Percentiles rank a stretch among this genome's conserved stretches.
These are phyloP conservation scores for Xylaria sp. DNA, from an alignment of 2,329 filamentous ascomycete species.

Conservation along the genomic window DNA sequence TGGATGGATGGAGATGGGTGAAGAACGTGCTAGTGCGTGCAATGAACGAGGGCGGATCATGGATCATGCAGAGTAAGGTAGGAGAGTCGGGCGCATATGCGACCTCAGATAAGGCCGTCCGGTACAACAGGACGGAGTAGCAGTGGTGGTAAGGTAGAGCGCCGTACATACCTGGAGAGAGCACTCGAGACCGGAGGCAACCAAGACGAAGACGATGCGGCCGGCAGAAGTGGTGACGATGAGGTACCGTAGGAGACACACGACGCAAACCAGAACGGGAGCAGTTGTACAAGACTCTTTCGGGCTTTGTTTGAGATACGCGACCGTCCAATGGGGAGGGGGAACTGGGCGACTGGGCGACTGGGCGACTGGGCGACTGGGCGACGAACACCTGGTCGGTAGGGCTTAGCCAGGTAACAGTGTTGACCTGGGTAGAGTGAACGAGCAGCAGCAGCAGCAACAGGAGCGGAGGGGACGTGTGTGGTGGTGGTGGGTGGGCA, in stretches of 20 bases:
- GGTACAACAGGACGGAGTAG: constrained; percentile 12
- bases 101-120: constrained; percentile 22
- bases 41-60: constrained; percentile 24
- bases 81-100: constrained; percentile 27
- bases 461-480: not conserved
- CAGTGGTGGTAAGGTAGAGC: constrained; percentile 5
- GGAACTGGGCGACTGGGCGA: not conserved
- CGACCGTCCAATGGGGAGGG: constrained; percentile 16
- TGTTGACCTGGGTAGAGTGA: not conserved
- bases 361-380: constrained; percentile 9
- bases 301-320: constrained; percentile 13
- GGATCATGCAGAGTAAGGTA: constrained; percentile 26
- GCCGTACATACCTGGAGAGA: constrained; percentile 23
- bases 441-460: not conserved
- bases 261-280: not conserved
- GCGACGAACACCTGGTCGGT: constrained; percentile 20
- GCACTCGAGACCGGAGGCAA: constrained; percentile 10
- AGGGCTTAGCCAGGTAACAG: constrained; percentile 25
- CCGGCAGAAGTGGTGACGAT: constrained; percentile 7
- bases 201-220: constrained; percentile 3
- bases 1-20: constrained; percentile 2
- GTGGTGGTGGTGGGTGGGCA: constrained; percentile 1
- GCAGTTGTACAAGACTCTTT: constrained; percentile 2
- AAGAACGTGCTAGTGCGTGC: constrained; percentile 17
- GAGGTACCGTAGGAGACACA: constrained; percentile 25